Evolutionary conservation across 768 basidiomycete species (phyloP).

Genomic region (Lactarius evosmus): DNA sequence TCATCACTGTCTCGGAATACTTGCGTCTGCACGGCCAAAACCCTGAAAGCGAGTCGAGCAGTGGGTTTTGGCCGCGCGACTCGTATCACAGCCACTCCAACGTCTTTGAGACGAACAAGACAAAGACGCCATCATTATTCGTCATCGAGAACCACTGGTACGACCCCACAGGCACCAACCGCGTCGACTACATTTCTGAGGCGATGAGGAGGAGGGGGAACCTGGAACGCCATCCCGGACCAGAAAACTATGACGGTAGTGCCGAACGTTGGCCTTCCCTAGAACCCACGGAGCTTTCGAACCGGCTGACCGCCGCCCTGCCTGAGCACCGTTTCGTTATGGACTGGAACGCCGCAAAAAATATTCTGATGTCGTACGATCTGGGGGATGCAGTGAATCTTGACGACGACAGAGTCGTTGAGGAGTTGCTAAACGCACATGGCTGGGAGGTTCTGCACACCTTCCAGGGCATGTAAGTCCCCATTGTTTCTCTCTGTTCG

Average conservation of each 20-base stretch:
- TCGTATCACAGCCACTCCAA: conserved; percentile 36
- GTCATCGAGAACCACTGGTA: conserved; percentile 42
- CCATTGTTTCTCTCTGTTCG: not conserved
- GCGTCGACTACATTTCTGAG: conserved; percentile 39
- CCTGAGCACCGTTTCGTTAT: conserved; percentile 1
- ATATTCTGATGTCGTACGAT: not conserved
- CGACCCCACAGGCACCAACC: conserved; percentile 37
- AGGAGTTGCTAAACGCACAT: conserved; percentile 36
- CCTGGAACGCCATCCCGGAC: conserved; percentile 30
- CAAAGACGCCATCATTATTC: conserved; percentile 32
- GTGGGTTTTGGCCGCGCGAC: conserved; percentile 40
- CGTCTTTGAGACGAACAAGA: conserved; percentile 29
- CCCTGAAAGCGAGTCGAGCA: conserved; percentile 37
- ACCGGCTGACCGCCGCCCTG: conserved; percentile 2
- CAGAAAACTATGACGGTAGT: conserved; percentile 21
- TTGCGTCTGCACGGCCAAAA: conserved; percentile 41
- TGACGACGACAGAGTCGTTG: conserved; percentile 34
- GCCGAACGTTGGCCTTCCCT: conserved; percentile 17
- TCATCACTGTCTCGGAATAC: conserved; percentile 44
- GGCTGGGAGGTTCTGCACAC: conserved; percentile 45
- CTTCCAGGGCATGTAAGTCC: conserved; percentile 41
- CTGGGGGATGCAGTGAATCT: conserved; percentile 15
- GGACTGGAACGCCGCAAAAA: conserved; percentile 13
- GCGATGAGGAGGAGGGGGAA: conserved; percentile 36
- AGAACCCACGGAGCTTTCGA: conserved; percentile 8